Evolutionary conservation across 2,329 filamentous ascomycete species (phyloP), one percentile per base, ranked within the genome.

Genomic region (Colletotrichum sp.): DNA sequence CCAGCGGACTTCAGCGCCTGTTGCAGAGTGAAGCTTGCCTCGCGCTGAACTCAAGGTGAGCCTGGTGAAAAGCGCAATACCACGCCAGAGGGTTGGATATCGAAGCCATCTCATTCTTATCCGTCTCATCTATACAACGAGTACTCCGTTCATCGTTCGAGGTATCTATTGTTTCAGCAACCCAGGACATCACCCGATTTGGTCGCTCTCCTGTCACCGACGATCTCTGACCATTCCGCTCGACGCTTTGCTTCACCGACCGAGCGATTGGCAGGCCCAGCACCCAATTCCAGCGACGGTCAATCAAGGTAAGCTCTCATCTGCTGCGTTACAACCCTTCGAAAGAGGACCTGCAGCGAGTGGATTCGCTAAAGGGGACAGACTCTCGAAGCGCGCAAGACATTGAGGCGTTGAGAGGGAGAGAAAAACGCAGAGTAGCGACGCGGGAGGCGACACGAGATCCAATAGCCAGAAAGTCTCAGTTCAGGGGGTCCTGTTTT

Each of bases 1-100:
- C 36, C 70, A 76, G 73, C 71, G 74, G 69, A 76, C 64, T 76
- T 65, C 70, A 76, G 71, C 66, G 65, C 59, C 65, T 76, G 64
- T 55, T 71, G 71, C 24, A 72, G 28, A 49, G n/a, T 28, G 74
- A 76, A 76, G 70, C 39, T 71, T 65, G 44, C 60, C 69, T 71
- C 69, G 68, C 57, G 63, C 74, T 74, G 70, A 74, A 76, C 63
- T 32, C 24, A 67, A 72, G 69, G 68, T 72, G 68, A 72, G 52
- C 24, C 64, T 32, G 59, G 64, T 52, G 57, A 49, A 49, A 69
- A 68, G 24, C 57, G 64, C 64, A 76, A 26, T 63, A 39, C 57
- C 36, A 73, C n/a, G 52, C 49, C 62, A 49, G 49, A 44, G 30
- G 21, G n/a, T 68, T 69, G 55, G 26, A 62, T 32, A 49, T 66